A percentile compares a stretch with the other conserved stretches of the same genome.
Evolutionary conservation across 192 early-diverging fungal species (phyloP).

Genomic region (Neocallimastix lanati): DNA sequence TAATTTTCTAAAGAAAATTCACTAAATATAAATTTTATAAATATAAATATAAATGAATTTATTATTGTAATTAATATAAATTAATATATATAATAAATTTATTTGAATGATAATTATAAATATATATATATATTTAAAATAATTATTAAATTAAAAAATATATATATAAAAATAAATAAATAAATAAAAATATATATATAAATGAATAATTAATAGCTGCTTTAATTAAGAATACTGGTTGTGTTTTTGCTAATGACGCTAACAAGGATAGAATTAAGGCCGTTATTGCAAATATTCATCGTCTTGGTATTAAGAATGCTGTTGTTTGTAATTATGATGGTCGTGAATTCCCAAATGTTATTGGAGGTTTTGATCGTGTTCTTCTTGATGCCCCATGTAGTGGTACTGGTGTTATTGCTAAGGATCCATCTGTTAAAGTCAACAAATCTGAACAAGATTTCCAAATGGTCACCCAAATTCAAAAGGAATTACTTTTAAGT

Average conservation of each 20-base stretch:
- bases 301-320: conserved; percentile 59
- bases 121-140: too few relatives aligned
- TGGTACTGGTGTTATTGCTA: conserved; percentile 97
- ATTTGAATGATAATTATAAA: too few relatives aligned
- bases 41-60: too few relatives aligned
- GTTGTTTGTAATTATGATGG: conserved; percentile 94
- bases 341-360: conserved; percentile 85
- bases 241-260: conserved; percentile 92
- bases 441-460: conserved; percentile 91
- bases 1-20: too few relatives aligned
- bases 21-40: too few relatives aligned
- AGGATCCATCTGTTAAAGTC: conserved; percentile 85
- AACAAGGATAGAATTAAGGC: conserved; percentile 83
- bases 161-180: too few relatives aligned
- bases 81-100: too few relatives aligned
- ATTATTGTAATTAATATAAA: too few relatives aligned
- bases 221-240: conserved; percentile 90
- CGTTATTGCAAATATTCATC: conserved; percentile 79
- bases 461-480: conserved; percentile 73
- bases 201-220: conserved; percentile 48
- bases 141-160: too few relatives aligned
- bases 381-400: conserved; percentile 95
- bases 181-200: too few relatives aligned
- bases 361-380: conserved; percentile 95
- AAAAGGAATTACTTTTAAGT: conserved; percentile 84